These are phyloP conservation scores for Cladosporium halotolerans DNA, from an alignment of 2,329 filamentous ascomycete genomes.

Conservation along the genomic window DNA sequence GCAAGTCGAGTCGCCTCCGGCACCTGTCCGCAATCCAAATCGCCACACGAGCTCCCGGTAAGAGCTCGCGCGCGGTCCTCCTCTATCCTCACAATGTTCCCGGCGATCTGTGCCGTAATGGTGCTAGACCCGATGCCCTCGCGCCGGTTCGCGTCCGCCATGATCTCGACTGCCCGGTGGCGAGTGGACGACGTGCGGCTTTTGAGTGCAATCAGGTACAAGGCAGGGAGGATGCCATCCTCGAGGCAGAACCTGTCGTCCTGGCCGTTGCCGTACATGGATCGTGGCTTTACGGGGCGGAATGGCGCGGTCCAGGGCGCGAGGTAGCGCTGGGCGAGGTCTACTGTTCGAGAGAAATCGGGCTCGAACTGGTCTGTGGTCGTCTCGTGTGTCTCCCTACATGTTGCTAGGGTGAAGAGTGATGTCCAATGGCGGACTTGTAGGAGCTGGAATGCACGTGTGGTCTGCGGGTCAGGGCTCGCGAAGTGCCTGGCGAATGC, in stretches of 20 bases:
- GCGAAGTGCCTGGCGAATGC: background rate
- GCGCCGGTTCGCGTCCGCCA: background rate
- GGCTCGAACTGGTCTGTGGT: background rate
- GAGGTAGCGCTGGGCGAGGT: background rate
- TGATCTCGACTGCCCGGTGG: constrained; percentile 3
- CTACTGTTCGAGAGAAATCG: background rate
- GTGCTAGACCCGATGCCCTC: constrained; percentile 4
- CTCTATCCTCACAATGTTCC: background rate
- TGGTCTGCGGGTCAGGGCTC: background rate
- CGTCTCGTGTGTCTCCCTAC: background rate
- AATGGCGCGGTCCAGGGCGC: background rate
- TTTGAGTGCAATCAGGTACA: constrained; percentile 1
- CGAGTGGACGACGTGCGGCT: constrained; percentile 3
- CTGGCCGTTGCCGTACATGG: constrained; percentile 4
- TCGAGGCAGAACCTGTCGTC: constrained; percentile 6
- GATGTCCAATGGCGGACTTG: constrained; percentile 6
- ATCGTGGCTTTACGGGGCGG: background rate
- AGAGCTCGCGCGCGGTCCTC: background rate
- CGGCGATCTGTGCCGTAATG: background rate
- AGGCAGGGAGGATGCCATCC: background rate
- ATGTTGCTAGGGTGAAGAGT: background rate
- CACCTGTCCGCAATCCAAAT: background rate
- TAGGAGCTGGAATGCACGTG: background rate
- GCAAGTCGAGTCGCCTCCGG: background rate
- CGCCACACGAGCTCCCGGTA: no score